Evolutionary conservation across 1,284 basidiomycete genomes (phyloP), one percentile per base, ranked within the genome.

Genomic region (Amylostereum areolatum): DNA sequence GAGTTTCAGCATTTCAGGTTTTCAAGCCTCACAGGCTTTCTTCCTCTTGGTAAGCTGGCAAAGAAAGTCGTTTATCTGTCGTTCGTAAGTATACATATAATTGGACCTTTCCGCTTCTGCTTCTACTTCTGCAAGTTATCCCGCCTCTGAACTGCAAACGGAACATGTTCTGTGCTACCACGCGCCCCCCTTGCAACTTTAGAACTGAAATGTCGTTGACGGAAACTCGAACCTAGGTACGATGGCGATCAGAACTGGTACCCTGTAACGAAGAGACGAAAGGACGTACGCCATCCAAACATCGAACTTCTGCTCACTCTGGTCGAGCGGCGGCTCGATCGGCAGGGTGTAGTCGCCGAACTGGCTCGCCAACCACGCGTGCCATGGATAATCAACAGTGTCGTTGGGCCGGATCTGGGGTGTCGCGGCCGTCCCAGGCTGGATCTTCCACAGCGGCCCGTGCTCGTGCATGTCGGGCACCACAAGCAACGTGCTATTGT

Each of bases 351-450:
- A 36, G 6, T 57, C 42, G 18, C 55, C 56, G 31, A 56, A 56
- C 30, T 52, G 24, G 33, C 56, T 49, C 27, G 57, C 57, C 57
- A 60, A 24, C 39, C 39, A 41, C 11, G 57, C 64, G 45, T 66
- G 64, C 60, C 60, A 66, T 11, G 64, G 64, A 52, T 66, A 66
- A 50, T 62, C 59, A 11, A 58, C 59, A 5, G 61, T 60, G 45
- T 57, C 63, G 40, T 66, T 64, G 27, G 48, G 35, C 18, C 60
- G 56, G 3, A 64, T 43, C 44, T 49, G 35, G 3, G 64, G 63
- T n/a, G 44, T 50, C 33, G 53, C 59, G 11, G 8, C 25, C 2
- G 39, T 41, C 25, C 56, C 55, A 6, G 37, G 41, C 37, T 51
- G 35, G 11, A 57, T 56, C 37, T 53, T 59, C 63, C 64, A 66